These are phyloP conservation scores for Chlamydomonas sp. DNA, from an alignment of 139 green algal genomes.

Conservation along the genomic window DNA sequence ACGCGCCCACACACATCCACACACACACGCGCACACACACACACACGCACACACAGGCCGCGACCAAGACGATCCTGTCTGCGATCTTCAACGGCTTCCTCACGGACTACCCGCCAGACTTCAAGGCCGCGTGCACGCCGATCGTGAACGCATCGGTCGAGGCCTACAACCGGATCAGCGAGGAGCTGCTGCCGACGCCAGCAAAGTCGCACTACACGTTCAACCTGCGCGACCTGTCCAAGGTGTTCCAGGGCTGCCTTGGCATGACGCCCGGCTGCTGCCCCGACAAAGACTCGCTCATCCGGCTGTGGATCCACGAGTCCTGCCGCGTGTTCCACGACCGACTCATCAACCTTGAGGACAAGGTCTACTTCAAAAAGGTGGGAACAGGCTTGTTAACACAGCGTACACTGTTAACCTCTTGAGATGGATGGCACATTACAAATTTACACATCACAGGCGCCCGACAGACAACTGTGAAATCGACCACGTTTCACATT, in stretches of 20 bases:
- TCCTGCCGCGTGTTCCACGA: slow-evolving; percentile 77
- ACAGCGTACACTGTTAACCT: too few relatives aligned
- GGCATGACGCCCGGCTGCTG: slow-evolving; percentile 47
- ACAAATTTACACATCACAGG: too few relatives aligned
- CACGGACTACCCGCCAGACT: slow-evolving; percentile 48
- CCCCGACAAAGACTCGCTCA: slow-evolving; percentile 37
- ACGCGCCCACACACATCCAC: too few relatives aligned
- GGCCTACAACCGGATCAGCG: slow-evolving; percentile 54
- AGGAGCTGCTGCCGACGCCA: slow-evolving; percentile 68
- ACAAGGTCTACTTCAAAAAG: slow-evolving; percentile 67
- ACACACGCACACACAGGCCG: too few relatives aligned
- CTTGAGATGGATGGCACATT: too few relatives aligned
- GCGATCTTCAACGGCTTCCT: slow-evolving; percentile 74
- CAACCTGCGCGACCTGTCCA: slow-evolving; percentile 73
- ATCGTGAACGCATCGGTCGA: slow-evolving; percentile 66
- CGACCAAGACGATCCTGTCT: slow-evolving; percentile 69
- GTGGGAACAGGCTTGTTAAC: too few relatives aligned
- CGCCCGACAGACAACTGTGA: too few relatives aligned
- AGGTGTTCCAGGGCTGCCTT: slow-evolving; percentile 75
- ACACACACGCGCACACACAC: too few relatives aligned
- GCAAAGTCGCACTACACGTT: slow-evolving; percentile 79
- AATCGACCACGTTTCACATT: too few relatives aligned
- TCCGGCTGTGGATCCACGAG: slow-evolving; percentile 75
- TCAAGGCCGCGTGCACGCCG: slow-evolving; percentile 32
- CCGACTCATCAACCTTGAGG: slow-evolving; percentile 59